Conservation (phyloP, 2,329 filamentous ascomycete genomes). For the Ophiostoma sp. region DNA sequence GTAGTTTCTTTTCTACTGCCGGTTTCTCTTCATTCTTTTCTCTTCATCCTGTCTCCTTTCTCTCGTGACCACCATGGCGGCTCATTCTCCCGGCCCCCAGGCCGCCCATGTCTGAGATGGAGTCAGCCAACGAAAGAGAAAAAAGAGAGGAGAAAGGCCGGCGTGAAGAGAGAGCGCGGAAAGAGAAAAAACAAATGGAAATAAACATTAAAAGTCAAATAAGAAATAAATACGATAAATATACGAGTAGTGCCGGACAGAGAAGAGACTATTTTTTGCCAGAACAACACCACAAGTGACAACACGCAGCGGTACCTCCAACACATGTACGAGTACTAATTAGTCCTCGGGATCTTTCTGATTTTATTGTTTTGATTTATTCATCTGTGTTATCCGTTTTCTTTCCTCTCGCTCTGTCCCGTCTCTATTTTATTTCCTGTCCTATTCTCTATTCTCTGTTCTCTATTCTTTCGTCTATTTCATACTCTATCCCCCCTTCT, state of each 20-base stretch:
- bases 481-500: neutral
- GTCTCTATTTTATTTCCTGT: conserved; percentile 4
- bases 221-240: neutral
- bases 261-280: conserved; percentile 12
- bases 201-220: conserved; percentile 5
- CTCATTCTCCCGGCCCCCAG: neutral
- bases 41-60: neutral
- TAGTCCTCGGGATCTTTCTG: neutral
- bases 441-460: neutral
- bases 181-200: neutral
- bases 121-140: neutral
- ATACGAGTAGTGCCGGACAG: neutral
- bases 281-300: conserved; percentile 18
- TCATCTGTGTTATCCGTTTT: neutral
- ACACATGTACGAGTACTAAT: conserved; percentile 11
- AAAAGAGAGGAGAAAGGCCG: neutral
- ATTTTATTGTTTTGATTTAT: conserved; percentile 8
- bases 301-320: neutral
- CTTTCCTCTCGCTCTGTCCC: neutral
- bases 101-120: conserved; percentile 4
- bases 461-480: neutral
- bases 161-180: neutral
- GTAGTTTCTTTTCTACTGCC: neutral
- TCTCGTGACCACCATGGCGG: neutral
- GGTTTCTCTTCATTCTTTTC: neutral